A percentile compares a stretch with the other conserved stretches of the same genome.
phyloP scores from a whole-genome alignment of 2,329 filamentous ascomycete species.

The Fusarium robinianum region DNA sequence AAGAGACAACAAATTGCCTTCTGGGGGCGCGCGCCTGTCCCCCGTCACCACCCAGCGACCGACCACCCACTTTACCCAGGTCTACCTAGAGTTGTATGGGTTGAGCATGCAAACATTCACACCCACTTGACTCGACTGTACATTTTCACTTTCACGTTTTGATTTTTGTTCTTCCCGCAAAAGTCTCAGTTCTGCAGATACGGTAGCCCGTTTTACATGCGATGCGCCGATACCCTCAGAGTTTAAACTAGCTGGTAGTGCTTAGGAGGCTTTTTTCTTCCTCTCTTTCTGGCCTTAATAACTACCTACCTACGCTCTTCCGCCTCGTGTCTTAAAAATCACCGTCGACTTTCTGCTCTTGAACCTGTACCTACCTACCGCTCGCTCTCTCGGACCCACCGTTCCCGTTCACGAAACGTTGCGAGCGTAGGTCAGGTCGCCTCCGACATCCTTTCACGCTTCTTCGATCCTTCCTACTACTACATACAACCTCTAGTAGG shows the following conservation, averaged over 20 bases:
- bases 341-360: constrained; percentile 8
- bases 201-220: no score
- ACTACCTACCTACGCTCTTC: constrained; percentile 12
- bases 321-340: constrained; percentile 10
- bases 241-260: constrained; percentile 32
- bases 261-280: no score
- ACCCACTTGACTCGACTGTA: no score
- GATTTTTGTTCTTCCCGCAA: no score
- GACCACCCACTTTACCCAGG: constrained; percentile 4
- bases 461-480: constrained; percentile 13
- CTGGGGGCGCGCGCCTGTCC: constrained; percentile 29
- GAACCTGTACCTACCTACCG: constrained; percentile 17
- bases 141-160: not conserved
- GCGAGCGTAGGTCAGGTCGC: constrained; percentile 30
- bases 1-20: constrained; percentile 26
- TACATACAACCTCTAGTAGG: constrained; percentile 6
- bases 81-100: no score
- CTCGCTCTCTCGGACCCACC: constrained; percentile 30
- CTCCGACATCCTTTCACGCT: constrained; percentile 14
- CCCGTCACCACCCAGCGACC: constrained; percentile 25
- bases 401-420: constrained; percentile 33
- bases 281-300: no score
- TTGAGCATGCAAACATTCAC: no score
- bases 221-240: constrained; percentile 30
- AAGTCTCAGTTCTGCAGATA: no score